Evolutionary conservation across 2,329 filamentous ascomycete species (phyloP).

Genomic region (Malbranchea cinnamomea): DNA sequence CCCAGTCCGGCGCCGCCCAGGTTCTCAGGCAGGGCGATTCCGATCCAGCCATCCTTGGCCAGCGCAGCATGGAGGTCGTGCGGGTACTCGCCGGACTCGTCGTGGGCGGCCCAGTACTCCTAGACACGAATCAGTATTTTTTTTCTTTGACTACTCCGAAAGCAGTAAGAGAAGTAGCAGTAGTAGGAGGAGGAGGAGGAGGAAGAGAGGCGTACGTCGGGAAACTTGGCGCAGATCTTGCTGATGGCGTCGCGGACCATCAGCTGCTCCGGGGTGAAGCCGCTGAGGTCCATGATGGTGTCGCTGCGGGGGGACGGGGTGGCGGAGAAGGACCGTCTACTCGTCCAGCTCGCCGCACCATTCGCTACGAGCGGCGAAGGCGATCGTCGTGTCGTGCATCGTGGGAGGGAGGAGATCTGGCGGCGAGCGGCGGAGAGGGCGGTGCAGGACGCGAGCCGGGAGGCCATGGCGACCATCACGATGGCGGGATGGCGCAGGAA

Average conservation of each 20-base stretch:
- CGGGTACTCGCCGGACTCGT: slow-evolving; percentile 56
- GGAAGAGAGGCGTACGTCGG: slow-evolving; percentile 31
- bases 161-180: slow-evolving; percentile 2
- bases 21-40: slow-evolving; percentile 61
- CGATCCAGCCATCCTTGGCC: slow-evolving; percentile 64
- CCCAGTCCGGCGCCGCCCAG: slow-evolving; percentile 60
- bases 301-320: slow-evolving; percentile 15
- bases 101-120: slow-evolving; percentile 61
- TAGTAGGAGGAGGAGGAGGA: slow-evolving; percentile 2
- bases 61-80: slow-evolving; percentile 61
- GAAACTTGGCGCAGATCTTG: slow-evolving; percentile 54
- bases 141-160: neutral
- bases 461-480: slow-evolving; percentile 7
- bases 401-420: slow-evolving; percentile 1
- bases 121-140: slow-evolving; percentile 7
- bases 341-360: no score
- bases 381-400: no score
- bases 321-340: slow-evolving; percentile 18
- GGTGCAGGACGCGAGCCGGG: slow-evolving; percentile 4
- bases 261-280: slow-evolving; percentile 59
- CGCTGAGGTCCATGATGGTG: slow-evolving; percentile 53
- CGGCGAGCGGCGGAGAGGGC: neutral
- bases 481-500: no score
- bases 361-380: slow-evolving; percentile 8
- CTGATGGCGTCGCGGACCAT: slow-evolving; percentile 55